Base-by-base conservation (phyloP, 176 grass and related monocot species). In the Zoysia pacifica region DNA sequence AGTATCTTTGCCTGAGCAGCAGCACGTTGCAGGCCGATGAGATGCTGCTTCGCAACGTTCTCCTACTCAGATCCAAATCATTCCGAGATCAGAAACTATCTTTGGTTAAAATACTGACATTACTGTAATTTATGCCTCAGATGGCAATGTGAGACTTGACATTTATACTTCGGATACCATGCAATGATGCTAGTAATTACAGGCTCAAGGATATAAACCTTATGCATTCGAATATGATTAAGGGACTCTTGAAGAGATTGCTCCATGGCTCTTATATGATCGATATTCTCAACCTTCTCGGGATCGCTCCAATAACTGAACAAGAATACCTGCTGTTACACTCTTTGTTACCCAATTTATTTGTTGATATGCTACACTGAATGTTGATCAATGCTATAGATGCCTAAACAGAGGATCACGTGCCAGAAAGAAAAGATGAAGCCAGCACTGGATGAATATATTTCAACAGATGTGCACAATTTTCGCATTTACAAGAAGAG, bases 221-320 rank as follows among this genome's bases (percentile, higher is more conserved):
- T 94, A 65, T 94, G 81, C 16, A 67, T 68, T 7, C 52, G 86
- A 42, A 94, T 89, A 20, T 49, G 86, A 73, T 74, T 71, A 69
- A 94, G 80, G 72, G 86, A 91, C 75, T 91, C 86, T 47, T 79
- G 86, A 14, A 94, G 89, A 72, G 92, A 91, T 84, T 91, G 86
- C 75, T 94, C 92, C 92, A 94, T 91, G 47, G 77, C 89, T 85
- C 83, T 84, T 62, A 94, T 94, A 62, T 91, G 83, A 49, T 91
- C 83, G 37, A 94, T 87, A 77, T 94, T 84, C 16, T 86, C 81
- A 75, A 94, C 65, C 62, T 91, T 91, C 53, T 89, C 89, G 5
- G 92, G 92, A 56, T 91, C 69, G 49, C 77, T 83, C 89, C 92
- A 94, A 79, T 91, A 89, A 91, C 92, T 94, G 86, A 84, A 89